Percentiles rank a stretch among this genome's conserved stretches.
phyloP scores from a whole-genome alignment of 2,329 filamentous ascomycete species.

The Aureobasidium zeae region DNA sequence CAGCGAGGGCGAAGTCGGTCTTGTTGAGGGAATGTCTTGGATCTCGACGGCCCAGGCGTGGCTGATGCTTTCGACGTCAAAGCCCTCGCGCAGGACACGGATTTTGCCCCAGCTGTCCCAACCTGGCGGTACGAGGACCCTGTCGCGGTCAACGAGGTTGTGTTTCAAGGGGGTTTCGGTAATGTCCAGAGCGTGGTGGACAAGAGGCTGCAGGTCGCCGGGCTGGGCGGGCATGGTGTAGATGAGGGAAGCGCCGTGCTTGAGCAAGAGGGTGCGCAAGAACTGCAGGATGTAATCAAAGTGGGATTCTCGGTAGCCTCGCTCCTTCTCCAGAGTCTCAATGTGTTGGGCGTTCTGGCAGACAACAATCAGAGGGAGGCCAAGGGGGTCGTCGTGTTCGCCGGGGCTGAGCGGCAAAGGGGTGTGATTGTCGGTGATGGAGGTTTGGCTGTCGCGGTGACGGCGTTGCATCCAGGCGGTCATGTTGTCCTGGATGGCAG shows the following conservation, averaged over 20 bases:
- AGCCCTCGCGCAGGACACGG: conserved; percentile 78
- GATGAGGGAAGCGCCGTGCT: conserved; percentile 45
- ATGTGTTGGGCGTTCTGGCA: conserved; percentile 94
- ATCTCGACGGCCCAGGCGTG: conserved; percentile 55
- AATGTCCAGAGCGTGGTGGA: conserved; percentile 80
- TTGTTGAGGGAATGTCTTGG: conserved; percentile 8
- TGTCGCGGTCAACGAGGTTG: conserved; percentile 56
- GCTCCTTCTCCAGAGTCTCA: conserved; percentile 78
- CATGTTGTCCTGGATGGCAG: conserved; percentile 81
- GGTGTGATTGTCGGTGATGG: conserved; percentile 43
- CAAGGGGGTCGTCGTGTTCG: conserved; percentile 86
- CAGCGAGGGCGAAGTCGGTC: background rate
- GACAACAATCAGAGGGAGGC: conserved; percentile 83
- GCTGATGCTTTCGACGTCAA: conserved; percentile 81
- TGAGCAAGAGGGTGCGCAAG: conserved; percentile 72
- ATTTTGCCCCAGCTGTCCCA: conserved; percentile 99
- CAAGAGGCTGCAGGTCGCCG: conserved; percentile 66
- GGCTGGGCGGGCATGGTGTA: conserved; percentile 55
- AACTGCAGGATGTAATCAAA: conserved; percentile 96
- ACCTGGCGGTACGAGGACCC: conserved; percentile 87
- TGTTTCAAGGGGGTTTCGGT: conserved; percentile 66
- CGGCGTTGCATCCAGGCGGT: conserved; percentile 65
- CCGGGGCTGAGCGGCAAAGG: conserved; percentile 73
- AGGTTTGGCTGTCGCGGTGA: conserved; percentile 42
- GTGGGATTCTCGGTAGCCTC: conserved; percentile 89